phyloP scores from a whole-genome alignment of 768 basidiomycete genomes.

The Lanmaoa pseudosensibilis region DNA sequence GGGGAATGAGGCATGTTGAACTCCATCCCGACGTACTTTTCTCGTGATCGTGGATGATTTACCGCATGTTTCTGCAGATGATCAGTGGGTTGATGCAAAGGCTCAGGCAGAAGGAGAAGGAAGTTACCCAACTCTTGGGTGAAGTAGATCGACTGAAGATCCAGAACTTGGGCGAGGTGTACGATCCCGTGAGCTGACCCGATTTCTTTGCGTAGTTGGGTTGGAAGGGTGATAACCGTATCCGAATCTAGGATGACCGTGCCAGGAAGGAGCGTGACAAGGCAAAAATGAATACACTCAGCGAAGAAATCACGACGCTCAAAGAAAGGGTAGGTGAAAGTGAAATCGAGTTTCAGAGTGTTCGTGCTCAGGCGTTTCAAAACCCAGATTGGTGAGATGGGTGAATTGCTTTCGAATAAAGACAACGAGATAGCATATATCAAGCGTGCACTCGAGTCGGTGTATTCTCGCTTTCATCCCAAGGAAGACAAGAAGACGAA shows the following conservation, averaged over 20 bases:
- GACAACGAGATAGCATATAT: constrained; percentile 76
- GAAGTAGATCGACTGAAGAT: constrained; percentile 66
- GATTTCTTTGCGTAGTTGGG: neutral
- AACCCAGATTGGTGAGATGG: constrained; percentile 55
- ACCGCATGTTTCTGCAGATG: constrained; percentile 38
- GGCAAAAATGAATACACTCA: constrained; percentile 66
- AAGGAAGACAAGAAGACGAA: constrained; percentile 46
- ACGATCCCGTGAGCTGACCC: constrained; percentile 55
- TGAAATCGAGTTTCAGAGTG: neutral
- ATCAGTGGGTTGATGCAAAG: constrained; percentile 77
- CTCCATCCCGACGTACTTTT: neutral
- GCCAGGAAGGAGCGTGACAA: constrained; percentile 75
- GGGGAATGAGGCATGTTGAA: constrained; percentile 53
- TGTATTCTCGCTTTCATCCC: constrained; percentile 75
- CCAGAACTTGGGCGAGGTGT: constrained; percentile 54
- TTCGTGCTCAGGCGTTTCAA: neutral
- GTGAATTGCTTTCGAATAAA: constrained; percentile 46
- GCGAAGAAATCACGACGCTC: constrained; percentile 70
- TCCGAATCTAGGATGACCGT: constrained; percentile 58
- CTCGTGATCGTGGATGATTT: neutral
- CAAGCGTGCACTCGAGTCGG: constrained; percentile 84
- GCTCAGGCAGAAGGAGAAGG: constrained; percentile 81
- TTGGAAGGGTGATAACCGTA: neutral
- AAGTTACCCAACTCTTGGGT: constrained; percentile 69
- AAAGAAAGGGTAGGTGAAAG: constrained; percentile 59